Evolutionary conservation across 2,329 filamentous ascomycete species (phyloP).

Genomic region (Dothideomycetes sp.): DNA sequence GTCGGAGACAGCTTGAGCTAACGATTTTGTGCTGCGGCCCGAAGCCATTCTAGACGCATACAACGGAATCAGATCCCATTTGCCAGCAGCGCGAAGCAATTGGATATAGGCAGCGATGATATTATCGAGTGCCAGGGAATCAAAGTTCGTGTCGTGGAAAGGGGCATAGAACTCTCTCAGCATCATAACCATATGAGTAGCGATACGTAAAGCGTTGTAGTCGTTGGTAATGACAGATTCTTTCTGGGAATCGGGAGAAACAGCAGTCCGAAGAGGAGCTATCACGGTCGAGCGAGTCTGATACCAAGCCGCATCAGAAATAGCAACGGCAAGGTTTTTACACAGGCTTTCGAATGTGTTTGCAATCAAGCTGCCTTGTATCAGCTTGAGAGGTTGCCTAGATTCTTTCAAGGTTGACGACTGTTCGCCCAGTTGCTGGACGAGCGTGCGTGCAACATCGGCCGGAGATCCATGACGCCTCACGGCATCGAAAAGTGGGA

Average conservation of each 20-base stretch:
- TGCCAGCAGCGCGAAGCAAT: conserved; percentile 60
- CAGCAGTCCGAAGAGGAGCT: conserved; percentile 12
- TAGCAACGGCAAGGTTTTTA: conserved; percentile 34
- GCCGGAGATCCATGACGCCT: conserved; percentile 50
- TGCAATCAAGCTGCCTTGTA: conserved; percentile 67
- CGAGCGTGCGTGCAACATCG: conserved; percentile 28
- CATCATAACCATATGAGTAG: conserved; percentile 52
- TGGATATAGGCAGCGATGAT: conserved; percentile 75
- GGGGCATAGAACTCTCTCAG: conserved; percentile 42
- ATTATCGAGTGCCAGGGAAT: conserved; percentile 42
- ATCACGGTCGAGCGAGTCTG: conserved; percentile 15
- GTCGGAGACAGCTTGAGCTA: conserved; percentile 69
- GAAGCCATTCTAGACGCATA: conserved; percentile 73
- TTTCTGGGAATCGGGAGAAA: conserved; percentile 7
- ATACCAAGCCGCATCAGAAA: conserved; percentile 29
- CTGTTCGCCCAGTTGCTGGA: conserved; percentile 51
- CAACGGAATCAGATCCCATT: conserved; percentile 72
- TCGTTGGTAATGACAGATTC: conserved; percentile 30
- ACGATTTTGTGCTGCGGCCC: conserved; percentile 56
- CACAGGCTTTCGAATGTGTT: conserved; percentile 42
- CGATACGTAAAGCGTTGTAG: conserved; percentile 36
- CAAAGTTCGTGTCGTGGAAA: conserved; percentile 14
- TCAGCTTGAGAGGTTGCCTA: conserved; percentile 57
- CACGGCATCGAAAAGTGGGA: conserved; percentile 56
- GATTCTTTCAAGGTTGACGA: conserved; percentile 50